Evolutionary conservation across 1,284 basidiomycete genomes (phyloP).

Genomic region (Apiotrichum akiyoshidainum): DNA sequence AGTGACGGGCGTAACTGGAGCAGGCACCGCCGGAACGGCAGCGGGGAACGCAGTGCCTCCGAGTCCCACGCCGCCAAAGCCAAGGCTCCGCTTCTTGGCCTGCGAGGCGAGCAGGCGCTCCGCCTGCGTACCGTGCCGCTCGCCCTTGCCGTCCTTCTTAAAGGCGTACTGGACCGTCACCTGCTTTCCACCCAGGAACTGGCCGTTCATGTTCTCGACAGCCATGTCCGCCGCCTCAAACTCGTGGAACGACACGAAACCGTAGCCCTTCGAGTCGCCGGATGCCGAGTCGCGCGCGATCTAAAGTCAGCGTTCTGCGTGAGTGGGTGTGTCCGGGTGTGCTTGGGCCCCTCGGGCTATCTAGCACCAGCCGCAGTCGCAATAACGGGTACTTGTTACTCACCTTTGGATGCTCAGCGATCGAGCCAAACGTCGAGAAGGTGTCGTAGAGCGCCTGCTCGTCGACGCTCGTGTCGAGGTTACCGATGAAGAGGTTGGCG

Average conservation of each 20-base stretch:
- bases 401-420: conserved; percentile 92
- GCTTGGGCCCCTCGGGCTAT: no score
- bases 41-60: conserved; percentile 47
- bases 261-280: conserved; percentile 90
- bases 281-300: conserved; percentile 82
- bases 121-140: conserved; percentile 91
- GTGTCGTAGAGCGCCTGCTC: conserved; percentile 90
- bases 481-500: conserved; percentile 94
- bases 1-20: conserved; percentile 32
- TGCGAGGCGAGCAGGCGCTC: conserved; percentile 92
- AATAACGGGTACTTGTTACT: conserved; percentile 35
- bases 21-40: conserved; percentile 12
- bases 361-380: no score
- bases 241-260: conserved; percentile 93
- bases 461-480: conserved; percentile 88
- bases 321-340: background rate
- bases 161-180: conserved; percentile 96
- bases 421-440: conserved; percentile 87
- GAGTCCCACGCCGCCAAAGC: conserved; percentile 12
- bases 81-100: conserved; percentile 59
- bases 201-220: conserved; percentile 92
- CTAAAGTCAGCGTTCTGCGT: conserved; percentile 52
- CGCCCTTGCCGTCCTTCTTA: conserved; percentile 98
- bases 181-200: conserved; percentile 97
- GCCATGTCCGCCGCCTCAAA: conserved; percentile 97